These are phyloP conservation scores for Lachnellula suecica DNA, from an alignment of 2,329 filamentous ascomycete genomes.

Conservation along the genomic window DNA sequence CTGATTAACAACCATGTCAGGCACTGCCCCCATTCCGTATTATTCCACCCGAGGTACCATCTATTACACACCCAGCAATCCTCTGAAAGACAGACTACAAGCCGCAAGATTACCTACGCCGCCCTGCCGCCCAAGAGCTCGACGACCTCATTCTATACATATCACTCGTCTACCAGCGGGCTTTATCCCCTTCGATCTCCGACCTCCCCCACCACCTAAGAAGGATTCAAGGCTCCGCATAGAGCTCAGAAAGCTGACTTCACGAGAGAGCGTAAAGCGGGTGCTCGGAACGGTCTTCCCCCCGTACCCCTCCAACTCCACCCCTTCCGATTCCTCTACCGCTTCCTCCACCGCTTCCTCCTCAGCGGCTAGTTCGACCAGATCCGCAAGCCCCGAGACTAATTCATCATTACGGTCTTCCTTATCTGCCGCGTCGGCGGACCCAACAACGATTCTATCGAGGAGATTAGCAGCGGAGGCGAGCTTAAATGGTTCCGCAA, in stretches of 20 bases:
- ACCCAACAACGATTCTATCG: constrained; percentile 23
- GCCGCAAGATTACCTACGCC: constrained; percentile 34
- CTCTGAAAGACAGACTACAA: constrained; percentile 12
- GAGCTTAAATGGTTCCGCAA: constrained; percentile 9
- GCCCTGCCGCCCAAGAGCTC: constrained; percentile 49
- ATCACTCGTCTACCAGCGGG: constrained; percentile 48
- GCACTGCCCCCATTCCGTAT: constrained; percentile 20
- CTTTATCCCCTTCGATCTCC: constrained; percentile 38
- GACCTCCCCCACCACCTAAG: constrained; percentile 30
- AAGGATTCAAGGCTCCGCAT: constrained; percentile 37
- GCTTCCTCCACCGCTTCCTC: constrained; percentile 16
- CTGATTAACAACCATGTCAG: constrained; percentile 32
- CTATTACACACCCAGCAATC: constrained; percentile 25
- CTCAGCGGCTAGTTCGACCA: constrained; percentile 22
- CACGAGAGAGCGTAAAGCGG: constrained; percentile 37
- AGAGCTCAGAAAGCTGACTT: constrained; percentile 43
- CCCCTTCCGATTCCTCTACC: constrained; percentile 7
- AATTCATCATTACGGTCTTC: constrained; percentile 15
- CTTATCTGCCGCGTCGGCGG: constrained; percentile 17
- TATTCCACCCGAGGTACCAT: constrained; percentile 27
- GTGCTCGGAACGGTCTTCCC: constrained; percentile 33
- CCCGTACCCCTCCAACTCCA: constrained; percentile 21
- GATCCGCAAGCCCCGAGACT: constrained; percentile 23
- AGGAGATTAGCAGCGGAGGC: constrained; percentile 18
- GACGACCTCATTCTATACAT: constrained; percentile 55